These are phyloP conservation scores for Yamadazyma friedrichii DNA, from an alignment of 1,139 yeast species.

Conservation along the genomic window DNA sequence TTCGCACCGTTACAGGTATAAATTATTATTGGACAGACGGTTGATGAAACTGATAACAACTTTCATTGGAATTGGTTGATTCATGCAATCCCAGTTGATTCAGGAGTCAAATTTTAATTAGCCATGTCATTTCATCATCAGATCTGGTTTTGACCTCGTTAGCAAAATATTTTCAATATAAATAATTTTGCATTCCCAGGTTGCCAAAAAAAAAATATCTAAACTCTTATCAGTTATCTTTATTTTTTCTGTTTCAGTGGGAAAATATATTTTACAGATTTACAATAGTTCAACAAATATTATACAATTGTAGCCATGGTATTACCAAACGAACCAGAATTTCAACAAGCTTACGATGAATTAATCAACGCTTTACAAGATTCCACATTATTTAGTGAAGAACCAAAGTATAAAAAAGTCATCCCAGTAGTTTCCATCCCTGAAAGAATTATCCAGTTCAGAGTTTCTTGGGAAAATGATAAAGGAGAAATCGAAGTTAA, in stretches of 20 bases:
- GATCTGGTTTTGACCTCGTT: too few species aligned
- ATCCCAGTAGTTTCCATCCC: slow-evolving; percentile 92
- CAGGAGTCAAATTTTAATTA: not conserved
- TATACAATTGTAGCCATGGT: slow-evolving; percentile 34
- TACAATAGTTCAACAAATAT: too few species aligned
- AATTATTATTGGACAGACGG: slow-evolving; percentile 12
- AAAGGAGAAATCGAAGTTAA: slow-evolving; percentile 88
- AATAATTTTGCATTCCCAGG: not conserved
- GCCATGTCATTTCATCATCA: not conserved
- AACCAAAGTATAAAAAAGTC: slow-evolving; percentile 88
- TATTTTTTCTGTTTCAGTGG: not conserved
- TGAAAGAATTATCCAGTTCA: slow-evolving; percentile 93
- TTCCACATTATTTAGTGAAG: slow-evolving; percentile 83
- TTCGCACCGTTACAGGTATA: slow-evolving; percentile 16
- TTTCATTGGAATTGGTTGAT: not conserved
- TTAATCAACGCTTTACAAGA: slow-evolving; percentile 84
- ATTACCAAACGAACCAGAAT: slow-evolving; percentile 87
- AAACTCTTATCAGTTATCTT: too few species aligned
- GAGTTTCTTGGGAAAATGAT: slow-evolving; percentile 98
- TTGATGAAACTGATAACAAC: slow-evolving; percentile 3
- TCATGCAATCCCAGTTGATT: not conserved
- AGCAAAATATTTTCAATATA: not conserved
- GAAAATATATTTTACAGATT: not conserved
- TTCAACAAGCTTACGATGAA: slow-evolving; percentile 97
- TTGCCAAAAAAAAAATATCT: not conserved